Conservation (phyloP, 257 asterid species). For the Fraxinus americana region DNA sequence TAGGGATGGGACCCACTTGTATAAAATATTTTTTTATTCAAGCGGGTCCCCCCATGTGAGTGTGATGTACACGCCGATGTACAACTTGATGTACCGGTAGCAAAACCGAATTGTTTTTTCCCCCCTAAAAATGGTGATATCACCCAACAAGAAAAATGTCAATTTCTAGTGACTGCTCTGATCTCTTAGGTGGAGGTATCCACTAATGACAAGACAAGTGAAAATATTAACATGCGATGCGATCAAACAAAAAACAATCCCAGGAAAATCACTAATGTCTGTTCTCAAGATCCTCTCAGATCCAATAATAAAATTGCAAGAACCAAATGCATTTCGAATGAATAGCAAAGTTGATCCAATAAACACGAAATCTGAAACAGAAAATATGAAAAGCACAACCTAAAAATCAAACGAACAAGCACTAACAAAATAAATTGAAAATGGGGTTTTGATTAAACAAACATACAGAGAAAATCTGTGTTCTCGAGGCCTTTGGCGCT, state of each 20-base stretch:
- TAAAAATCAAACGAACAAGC: background rate
- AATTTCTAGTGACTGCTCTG: background rate
- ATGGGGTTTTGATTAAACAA: conserved; percentile 2
- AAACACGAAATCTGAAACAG: background rate
- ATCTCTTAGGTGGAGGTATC: background rate
- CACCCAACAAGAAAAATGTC: background rate
- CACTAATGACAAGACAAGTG: background rate
- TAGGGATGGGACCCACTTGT: no score
- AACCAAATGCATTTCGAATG: background rate
- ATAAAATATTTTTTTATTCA: no score
- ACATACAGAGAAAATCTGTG: conserved; percentile 60
- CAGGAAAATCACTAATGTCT: no score
- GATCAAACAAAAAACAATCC: background rate
- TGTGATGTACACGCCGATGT: no score
- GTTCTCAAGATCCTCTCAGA: background rate
- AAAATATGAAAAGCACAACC: background rate
- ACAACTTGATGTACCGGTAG: no score
- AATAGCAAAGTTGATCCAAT: background rate
- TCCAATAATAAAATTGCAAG: background rate
- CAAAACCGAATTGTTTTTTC: no score
- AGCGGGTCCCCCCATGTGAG: no score
- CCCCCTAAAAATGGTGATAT: background rate
- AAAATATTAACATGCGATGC: background rate
- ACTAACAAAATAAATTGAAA: background rate
- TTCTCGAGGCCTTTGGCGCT: conserved; percentile 72